Base-by-base conservation (phyloP, 805 yeast genomes). In the Metschnikowia similis region DNA sequence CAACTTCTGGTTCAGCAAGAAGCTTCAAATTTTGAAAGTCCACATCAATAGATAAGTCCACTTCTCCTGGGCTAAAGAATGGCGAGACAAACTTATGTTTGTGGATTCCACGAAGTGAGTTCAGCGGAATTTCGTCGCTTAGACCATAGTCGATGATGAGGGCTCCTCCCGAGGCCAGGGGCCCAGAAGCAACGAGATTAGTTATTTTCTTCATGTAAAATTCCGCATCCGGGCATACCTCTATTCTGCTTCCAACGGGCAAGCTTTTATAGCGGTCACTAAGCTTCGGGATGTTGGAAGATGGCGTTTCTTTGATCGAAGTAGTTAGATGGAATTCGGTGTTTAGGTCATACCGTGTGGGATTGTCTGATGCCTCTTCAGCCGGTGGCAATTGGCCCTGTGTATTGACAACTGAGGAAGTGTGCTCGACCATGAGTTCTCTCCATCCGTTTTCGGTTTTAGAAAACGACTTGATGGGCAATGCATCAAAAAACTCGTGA, bases 401-500 rank as follows among this genome's bases (percentile, higher is more conserved):
- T 6, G 68, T 65, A 47, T 67, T 67, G n/a, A 61, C 58, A 8
- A 72, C 75, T 43, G 68, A 61, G 6, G 67, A 61, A 31, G 69
- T 67, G 50, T 69, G 79, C 63, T 86, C 92, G 31, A 89, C 94
- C 36, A 85, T 56, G 26, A 80, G 72, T 61, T 89, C 96, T 56
- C 91, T 71, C 96, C 96, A 89, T 0, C 92, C 92, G 13, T 81
- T 66, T 14, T 73, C 71, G 0, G 85, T 82, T 53, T 76, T 77
- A 47, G 77, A 75, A 61, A 85, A 88, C 54, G 83, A 79, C 55
- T 84, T 82, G 26, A 89, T 82, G 0, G 96, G 96, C 49, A 89
- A 69, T 0, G 96, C 96, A 66, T 89, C 96, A 61, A 85, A 89
- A 59, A 89, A 89, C 64, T 89, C 96, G 62, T 89, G 96, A 0